Evolutionary conservation across 2,329 filamentous ascomycete genomes (phyloP), one percentile per base, ranked within the genome.

Genomic region (Pyrenophora graminea): DNA sequence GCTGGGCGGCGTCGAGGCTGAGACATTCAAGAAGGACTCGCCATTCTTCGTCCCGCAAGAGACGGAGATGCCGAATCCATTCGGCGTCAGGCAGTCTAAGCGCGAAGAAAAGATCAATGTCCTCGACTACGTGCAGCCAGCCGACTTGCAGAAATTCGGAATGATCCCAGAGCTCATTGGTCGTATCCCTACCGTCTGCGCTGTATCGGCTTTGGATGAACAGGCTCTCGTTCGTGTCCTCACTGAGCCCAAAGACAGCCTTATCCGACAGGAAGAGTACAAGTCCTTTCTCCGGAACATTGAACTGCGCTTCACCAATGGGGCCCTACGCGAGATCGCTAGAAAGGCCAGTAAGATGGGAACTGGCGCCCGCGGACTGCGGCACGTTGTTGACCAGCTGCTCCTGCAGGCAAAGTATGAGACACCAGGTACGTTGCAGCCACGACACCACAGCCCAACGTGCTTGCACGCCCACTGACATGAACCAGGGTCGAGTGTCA

Each of bases 161-260:
- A 90, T 97, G 68, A 97, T 97, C 46, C 92, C 92, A 0, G 92
- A 97, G 74, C 80, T 97, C n/a, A 88, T 97, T 45, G 94, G 94
- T n/a, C 89, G 94, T 15, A 85, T 99, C 40, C 93, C 96, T 45
- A 90, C 96, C 51, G 88, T 91, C 41, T 91, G 91, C 54, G 90
- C 94, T 0, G 82, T 99, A 0, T 87, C 90, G 12, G 86, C 91
- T 0, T 80, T 99, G 1, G 82, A 83, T 46, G 79, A 85, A 56
- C 76, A 81, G 15, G 77, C 85, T 52, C 84, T 99, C 10, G 85
- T 93, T 45, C 86, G 92, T 45, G 94, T 99, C 55, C 81, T 99
- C 33, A 97, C 91, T 0, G 93, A 97, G 70, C 94, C 94, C 1
- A 86, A 89, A 51, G 96, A 97, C 75, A 90, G 87, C 45, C 82